Evolutionary conservation across 2,329 filamentous ascomycete genomes (phyloP), one percentile per base, ranked within the genome.

Genomic region (Penicillium sp.): DNA sequence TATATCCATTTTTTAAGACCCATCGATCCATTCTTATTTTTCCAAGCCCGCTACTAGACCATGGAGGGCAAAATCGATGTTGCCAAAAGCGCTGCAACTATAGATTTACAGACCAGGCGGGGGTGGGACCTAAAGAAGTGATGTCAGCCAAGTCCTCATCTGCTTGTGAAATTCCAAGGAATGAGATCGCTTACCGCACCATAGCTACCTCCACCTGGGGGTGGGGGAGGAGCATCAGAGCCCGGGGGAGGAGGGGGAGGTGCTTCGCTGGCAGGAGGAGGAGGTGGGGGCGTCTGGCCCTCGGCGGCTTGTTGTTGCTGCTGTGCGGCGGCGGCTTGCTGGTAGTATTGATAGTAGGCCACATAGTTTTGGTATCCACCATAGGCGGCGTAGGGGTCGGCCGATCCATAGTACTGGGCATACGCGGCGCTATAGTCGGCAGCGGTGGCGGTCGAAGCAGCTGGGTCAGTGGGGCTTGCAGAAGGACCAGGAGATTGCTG

Each of bases 381-480:
- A 69, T 95, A 97, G 8, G 91, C 88, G 45, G 92, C 92, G 75
- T 97, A 97, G 0, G 93, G 94, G 71, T 97, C 92, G 64, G 85
- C 91, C 63, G 85, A 81, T 57, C 79, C 80, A 64, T 93, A 94
- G 76, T 96, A 95, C 74, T 93, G 89, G 2, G 91, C 89, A 75
- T 96, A 96, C 19, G 89, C 87, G 55, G 89, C 87, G 55, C 87
- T 87, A 75, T 95, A 95, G 70, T 96, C 90, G 26, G 73, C 66
- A 42, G 62, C 66, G 16, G 68, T 65, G 51, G 68, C 62, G 13
- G 63, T 65, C n/a, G 73, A 76, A 38, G 79, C 76, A 33, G 76
- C 78, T 59, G 81, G 78, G 42, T 79, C 77, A 42, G 80, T 73
- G 64, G 71, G 79, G 66, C 67, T 80, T 69, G 76, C 81, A 74